phyloP scores from a whole-genome alignment of 1,139 yeast species.

The Suhomyces atakaporum region DNA sequence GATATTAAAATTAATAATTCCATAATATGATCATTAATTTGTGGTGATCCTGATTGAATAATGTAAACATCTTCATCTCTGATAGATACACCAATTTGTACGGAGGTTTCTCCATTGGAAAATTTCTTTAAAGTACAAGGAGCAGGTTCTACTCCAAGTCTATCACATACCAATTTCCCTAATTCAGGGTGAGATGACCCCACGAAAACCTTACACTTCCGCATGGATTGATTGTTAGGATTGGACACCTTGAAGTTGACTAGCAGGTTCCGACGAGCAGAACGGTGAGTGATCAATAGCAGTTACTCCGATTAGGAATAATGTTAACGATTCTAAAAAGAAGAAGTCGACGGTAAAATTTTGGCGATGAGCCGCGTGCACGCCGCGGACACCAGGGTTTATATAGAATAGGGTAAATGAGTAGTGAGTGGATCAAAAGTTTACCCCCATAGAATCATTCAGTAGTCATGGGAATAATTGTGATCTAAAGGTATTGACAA shows the following conservation, averaged over 20 bases:
- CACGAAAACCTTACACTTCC: conserved; percentile 94
- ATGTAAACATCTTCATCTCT: conserved; percentile 97
- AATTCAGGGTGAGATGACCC: conserved; percentile 96
- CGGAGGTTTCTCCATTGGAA: conserved; percentile 96
- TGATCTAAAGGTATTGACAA: no score
- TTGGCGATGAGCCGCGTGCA: conserved; percentile 13
- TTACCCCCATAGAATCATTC: no score
- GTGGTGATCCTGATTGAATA: conserved; percentile 88
- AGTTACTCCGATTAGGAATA: conserved; percentile 1
- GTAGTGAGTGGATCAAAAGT: no score
- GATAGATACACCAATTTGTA: conserved; percentile 90
- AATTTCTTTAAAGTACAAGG: conserved; percentile 89
- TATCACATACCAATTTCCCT: conserved; percentile 85
- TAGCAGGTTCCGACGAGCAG: conserved; percentile 2
- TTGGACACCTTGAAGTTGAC: conserved; percentile 10
- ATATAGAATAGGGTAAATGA: no score
- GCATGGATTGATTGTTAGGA: conserved; percentile 49
- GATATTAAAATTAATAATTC: conserved; percentile 88
- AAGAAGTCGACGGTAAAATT: conserved; percentile 10
- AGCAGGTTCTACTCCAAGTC: conserved; percentile 93
- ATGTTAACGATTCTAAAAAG: conserved; percentile 9
- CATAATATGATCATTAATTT: conserved; percentile 94
- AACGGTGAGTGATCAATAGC: conserved; percentile 1
- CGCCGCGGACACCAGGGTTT: no score
- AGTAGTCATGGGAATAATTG: no score